phyloP scores from a whole-genome alignment of 257 asterid genomes.

The Nicotiana sylvestris region DNA sequence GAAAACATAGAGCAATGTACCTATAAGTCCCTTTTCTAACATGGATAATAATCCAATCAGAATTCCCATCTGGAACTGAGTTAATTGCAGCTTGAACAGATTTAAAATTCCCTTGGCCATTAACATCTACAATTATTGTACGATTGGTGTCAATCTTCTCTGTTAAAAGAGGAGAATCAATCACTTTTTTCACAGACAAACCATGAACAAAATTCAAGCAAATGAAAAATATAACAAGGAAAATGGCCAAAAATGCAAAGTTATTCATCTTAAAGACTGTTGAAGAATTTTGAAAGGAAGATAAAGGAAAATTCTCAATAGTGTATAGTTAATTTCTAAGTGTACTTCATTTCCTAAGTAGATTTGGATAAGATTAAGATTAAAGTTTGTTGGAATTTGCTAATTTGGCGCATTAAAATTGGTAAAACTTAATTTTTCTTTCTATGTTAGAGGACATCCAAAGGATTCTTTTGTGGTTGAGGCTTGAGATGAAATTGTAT shows the following conservation, averaged over 20 bases:
- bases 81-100: slow-evolving; percentile 66
- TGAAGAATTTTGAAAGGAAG: background rate
- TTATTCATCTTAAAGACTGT: background rate
- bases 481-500: background rate
- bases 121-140: slow-evolving; percentile 44
- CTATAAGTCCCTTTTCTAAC: slow-evolving; percentile 68
- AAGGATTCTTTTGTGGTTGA: slow-evolving; percentile 11
- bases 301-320: background rate
- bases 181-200: slow-evolving; percentile 22
- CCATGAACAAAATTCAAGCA: slow-evolving; percentile 35
- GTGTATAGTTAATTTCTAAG: background rate
- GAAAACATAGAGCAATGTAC: slow-evolving; percentile 14
- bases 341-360: background rate
- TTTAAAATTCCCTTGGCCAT: slow-evolving; percentile 65
- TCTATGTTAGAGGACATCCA: slow-evolving; percentile 26
- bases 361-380: background rate
- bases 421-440: background rate
- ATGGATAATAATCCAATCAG: slow-evolving; percentile 61
- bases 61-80: slow-evolving; percentile 60
- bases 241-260: slow-evolving; percentile 13
- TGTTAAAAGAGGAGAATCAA: slow-evolving; percentile 50
- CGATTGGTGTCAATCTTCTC: slow-evolving; percentile 31
- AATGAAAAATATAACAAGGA: slow-evolving; percentile 21
- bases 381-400: background rate
- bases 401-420: background rate